Conservation (phyloP, 441 rosid genomes). For the Theobroma grandiflorum region DNA sequence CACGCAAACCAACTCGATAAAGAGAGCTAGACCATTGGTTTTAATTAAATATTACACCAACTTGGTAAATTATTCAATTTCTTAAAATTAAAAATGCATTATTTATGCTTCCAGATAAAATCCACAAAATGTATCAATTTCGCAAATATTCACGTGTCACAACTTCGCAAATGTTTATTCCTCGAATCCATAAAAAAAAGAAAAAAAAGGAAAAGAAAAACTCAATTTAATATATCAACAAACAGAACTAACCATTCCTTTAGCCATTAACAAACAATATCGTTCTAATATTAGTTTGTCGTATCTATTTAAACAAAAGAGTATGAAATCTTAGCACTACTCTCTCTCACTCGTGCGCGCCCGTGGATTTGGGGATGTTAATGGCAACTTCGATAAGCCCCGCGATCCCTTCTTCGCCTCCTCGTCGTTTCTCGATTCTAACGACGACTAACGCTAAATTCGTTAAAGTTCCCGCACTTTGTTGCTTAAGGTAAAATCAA, state of each 20-base stretch:
- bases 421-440: conserved; percentile 19
- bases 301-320: neutral
- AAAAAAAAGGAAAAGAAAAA: neutral
- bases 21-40: no score
- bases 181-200: neutral
- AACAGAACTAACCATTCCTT: neutral
- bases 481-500: conserved; percentile 44
- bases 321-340: neutral
- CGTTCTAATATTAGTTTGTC: neutral
- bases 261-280: neutral
- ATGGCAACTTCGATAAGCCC: conserved; percentile 43
- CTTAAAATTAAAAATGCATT: no score
- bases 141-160: no score
- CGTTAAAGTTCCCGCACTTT: conserved; percentile 30
- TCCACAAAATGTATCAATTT: no score
- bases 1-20: no score
- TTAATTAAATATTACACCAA: no score
- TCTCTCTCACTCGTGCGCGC: neutral
- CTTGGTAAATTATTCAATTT: no score
- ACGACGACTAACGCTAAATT: conserved; percentile 7
- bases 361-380: neutral
- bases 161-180: no score
- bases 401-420: conserved; percentile 31
- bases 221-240: neutral
- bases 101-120: no score